phyloP scores from a whole-genome alignment of 2,329 filamentous ascomycete genomes.

The Colletotrichum kahawae region DNA sequence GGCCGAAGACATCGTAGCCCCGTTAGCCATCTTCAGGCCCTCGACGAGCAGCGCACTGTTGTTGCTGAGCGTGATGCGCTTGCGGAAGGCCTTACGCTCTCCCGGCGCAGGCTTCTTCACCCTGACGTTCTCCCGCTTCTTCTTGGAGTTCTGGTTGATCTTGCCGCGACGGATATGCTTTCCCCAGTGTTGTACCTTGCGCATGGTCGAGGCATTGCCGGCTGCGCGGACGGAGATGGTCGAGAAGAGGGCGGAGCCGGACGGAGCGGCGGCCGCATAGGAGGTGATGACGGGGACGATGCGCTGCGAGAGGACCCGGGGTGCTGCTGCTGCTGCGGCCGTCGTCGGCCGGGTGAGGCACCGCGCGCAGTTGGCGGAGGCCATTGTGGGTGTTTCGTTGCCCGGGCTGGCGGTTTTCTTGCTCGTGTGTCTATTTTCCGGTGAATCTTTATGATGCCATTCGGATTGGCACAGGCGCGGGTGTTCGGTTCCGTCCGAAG shows the following conservation, averaged over 20 bases:
- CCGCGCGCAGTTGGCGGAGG: slow-evolving; percentile 44
- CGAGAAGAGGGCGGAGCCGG: slow-evolving; percentile 46
- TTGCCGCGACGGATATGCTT: slow-evolving; percentile 25
- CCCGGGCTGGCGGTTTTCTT: slow-evolving; percentile 25
- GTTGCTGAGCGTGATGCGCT: slow-evolving; percentile 91
- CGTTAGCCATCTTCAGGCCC: slow-evolving; percentile 67
- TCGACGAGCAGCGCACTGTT: slow-evolving; percentile 84
- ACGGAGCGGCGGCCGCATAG: slow-evolving; percentile 28
- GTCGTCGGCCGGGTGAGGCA: slow-evolving; percentile 42
- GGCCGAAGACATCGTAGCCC: slow-evolving; percentile 57
- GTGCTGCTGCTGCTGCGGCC: slow-evolving; percentile 23
- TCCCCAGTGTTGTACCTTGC: slow-evolving; percentile 13
- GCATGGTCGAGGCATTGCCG: slow-evolving; percentile 9
- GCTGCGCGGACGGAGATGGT: slow-evolving; percentile 35
- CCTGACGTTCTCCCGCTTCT: slow-evolving; percentile 45
- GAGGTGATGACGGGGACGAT: slow-evolving; percentile 35
- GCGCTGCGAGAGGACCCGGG: slow-evolving; percentile 33
- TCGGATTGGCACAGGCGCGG: neutral
- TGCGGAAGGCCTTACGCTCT: slow-evolving; percentile 86
- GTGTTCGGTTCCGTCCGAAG: slow-evolving; percentile 1
- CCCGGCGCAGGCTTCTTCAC: slow-evolving; percentile 69
- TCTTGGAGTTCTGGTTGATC: slow-evolving; percentile 43
- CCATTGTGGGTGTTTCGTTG: slow-evolving; percentile 33
- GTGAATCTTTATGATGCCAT: neutral
- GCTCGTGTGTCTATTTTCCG: neutral